A percentile compares a stretch with the other conserved stretches of the same genome.
These are phyloP conservation scores for Salix purpurea DNA, from an alignment of 345 rosid genomes.

Conservation along the genomic window DNA sequence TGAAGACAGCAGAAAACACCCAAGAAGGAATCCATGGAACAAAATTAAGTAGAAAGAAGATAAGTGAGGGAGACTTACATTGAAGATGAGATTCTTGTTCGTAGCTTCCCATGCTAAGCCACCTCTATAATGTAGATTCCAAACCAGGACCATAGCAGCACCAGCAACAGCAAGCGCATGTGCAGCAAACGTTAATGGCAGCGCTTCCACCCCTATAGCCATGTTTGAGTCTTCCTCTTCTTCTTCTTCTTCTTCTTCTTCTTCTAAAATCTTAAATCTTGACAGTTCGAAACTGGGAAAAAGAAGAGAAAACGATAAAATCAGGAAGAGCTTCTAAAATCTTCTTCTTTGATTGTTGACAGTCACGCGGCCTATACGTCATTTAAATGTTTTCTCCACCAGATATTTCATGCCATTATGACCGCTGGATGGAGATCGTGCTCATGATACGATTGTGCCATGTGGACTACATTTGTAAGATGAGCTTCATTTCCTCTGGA, in stretches of 20 bases:
- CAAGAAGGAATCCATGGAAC: neutral
- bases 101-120: slow-evolving; percentile 90
- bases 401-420: neutral
- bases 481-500: too few relatives aligned
- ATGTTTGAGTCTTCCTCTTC: slow-evolving; percentile 9
- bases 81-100: slow-evolving; percentile 85
- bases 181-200: slow-evolving; percentile 48
- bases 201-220: slow-evolving; percentile 51
- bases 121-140: slow-evolving; percentile 72
- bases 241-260: neutral
- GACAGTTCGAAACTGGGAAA: too few relatives aligned
- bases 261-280: neutral
- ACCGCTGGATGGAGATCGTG: slow-evolving; percentile 13
- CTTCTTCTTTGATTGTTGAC: neutral
- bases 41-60: neutral
- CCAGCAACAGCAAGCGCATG: slow-evolving; percentile 62
- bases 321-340: too few relatives aligned
- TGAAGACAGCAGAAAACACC: neutral
- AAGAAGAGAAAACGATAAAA: neutral
- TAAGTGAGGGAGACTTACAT: slow-evolving; percentile 38
- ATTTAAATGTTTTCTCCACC: neutral
- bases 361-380: too few relatives aligned
- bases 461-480: neutral
- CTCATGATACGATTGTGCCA: slow-evolving; percentile 5
- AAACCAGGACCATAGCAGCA: slow-evolving; percentile 66